A percentile compares a stretch with the other conserved stretches of the same genome.
These are phyloP conservation scores for Gnomoniopsis sp. DNA, from an alignment of 2,329 filamentous ascomycete species.

Conservation along the genomic window DNA sequence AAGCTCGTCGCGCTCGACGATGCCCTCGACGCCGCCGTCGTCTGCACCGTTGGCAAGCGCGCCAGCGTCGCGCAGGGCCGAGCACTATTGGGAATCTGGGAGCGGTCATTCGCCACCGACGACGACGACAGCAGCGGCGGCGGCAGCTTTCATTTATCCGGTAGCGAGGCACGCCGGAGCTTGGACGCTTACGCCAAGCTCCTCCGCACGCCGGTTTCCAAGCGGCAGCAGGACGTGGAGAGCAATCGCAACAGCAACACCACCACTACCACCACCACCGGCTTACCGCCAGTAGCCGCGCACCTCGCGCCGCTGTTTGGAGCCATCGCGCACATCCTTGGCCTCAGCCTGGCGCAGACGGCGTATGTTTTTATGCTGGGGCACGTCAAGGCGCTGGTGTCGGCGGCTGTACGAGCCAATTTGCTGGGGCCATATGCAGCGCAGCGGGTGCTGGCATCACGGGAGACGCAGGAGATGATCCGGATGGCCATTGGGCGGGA, in stretches of 20 bases:
- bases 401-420: constrained; percentile 72
- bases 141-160: no score
- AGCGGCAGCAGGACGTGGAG: background rate
- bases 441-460: constrained; percentile 66
- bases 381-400: constrained; percentile 73
- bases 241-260: no score
- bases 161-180: no score
- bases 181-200: background rate
- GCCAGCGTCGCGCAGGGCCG: constrained; percentile 74
- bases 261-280: constrained; percentile 5
- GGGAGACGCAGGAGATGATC: constrained; percentile 55
- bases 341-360: constrained; percentile 57
- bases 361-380: constrained; percentile 74
- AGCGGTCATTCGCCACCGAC: constrained; percentile 57
- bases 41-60: constrained; percentile 75
- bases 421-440: constrained; percentile 79
- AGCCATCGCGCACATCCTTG: constrained; percentile 59
- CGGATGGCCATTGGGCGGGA: constrained; percentile 55
- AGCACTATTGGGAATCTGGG: constrained; percentile 73
- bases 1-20: constrained; percentile 63
- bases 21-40: constrained; percentile 69
- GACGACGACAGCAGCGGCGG: no score
- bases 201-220: constrained; percentile 3
- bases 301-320: constrained; percentile 73
- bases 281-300: constrained; percentile 47